Conservation (phyloP, 2,329 filamentous ascomycete genomes). For the Stagonosporopsis tanaceti region DNA sequence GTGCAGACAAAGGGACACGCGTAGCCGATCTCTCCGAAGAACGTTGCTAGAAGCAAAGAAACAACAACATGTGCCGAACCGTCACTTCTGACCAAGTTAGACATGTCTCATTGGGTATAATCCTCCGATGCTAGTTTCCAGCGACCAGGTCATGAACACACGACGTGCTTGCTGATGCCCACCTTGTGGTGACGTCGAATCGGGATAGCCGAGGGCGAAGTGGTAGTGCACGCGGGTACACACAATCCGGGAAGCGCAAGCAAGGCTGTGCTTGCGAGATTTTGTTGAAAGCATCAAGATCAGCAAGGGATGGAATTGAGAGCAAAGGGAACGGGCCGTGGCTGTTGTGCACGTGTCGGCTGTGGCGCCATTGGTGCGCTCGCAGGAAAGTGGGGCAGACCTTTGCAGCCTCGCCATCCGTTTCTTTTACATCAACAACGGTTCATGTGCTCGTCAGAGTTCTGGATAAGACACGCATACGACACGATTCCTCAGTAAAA, state of each 20-base stretch:
- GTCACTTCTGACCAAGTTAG: not conserved
- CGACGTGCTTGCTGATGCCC: not conserved
- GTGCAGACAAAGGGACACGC: conserved; percentile 11
- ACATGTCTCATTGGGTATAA: conserved; percentile 2
- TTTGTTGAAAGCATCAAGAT: not conserved
- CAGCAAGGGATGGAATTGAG: not conserved
- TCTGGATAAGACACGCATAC: not conserved
- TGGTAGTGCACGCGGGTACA: not conserved
- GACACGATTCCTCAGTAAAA: too few relatives aligned
- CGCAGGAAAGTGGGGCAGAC: not conserved
- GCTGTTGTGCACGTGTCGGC: conserved; percentile 1
- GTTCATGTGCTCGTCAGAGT: not conserved
- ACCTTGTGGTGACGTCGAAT: conserved; percentile 11
- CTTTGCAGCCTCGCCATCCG: not conserved
- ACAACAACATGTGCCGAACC: conserved; percentile 2
- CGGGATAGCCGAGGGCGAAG: conserved; percentile 8
- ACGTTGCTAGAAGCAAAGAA: conserved; percentile 6
- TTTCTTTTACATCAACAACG: not conserved
- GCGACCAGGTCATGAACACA: conserved; percentile 4
- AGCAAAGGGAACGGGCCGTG: conserved; percentile 1
- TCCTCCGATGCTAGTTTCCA: not conserved
- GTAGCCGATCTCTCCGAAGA: not conserved
- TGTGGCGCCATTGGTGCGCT: conserved; percentile 7
- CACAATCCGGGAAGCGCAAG: not conserved
- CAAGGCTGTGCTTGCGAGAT: too few relatives aligned